A percentile compares a stretch with the other conserved stretches of the same genome.
phyloP scores from a whole-genome alignment of 371 early-diverging fungal genomes.

The Mucor irregularis region DNA sequence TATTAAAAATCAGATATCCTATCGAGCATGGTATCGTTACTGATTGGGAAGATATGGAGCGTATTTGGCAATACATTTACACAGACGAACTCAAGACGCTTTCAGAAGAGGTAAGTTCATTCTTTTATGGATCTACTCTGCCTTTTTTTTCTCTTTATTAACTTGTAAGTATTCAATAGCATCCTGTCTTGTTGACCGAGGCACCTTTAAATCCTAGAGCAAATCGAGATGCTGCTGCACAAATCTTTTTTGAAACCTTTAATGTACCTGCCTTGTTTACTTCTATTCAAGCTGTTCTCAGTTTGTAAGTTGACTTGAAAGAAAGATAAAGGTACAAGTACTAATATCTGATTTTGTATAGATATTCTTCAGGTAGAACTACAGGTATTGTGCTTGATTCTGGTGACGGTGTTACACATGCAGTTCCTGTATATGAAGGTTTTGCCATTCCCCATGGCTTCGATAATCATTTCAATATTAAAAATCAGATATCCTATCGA shows the following conservation, averaged over 20 bases:
- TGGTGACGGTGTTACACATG: no score
- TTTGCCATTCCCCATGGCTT: slow-evolving; percentile 92
- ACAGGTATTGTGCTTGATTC: slow-evolving; percentile 89
- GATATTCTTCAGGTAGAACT: slow-evolving; percentile 93
- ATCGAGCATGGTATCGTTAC: slow-evolving; percentile 95
- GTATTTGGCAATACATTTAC: slow-evolving; percentile 95
- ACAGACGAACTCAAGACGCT: slow-evolving; percentile 90
- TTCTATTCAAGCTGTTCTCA: slow-evolving; percentile 94
- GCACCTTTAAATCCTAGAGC: slow-evolving; percentile 90
- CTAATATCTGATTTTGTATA: slow-evolving; percentile 13
- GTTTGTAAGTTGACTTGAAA: slow-evolving; percentile 63
- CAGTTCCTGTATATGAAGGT: slow-evolving; percentile 95
- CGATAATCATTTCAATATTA: no score
- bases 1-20: slow-evolving; percentile 91
- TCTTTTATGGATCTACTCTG: neutral
- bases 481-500: slow-evolving; percentile 93
- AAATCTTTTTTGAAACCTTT: slow-evolving; percentile 97
- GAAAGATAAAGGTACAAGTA: neutral
- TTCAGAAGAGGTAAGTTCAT: slow-evolving; percentile 83
- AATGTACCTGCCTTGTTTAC: slow-evolving; percentile 94
- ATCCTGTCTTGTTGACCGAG: slow-evolving; percentile 95
- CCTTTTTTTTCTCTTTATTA: no score
- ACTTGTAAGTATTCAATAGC: slow-evolving; percentile 46
- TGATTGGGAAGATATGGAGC: slow-evolving; percentile 98
- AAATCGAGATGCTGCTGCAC: slow-evolving; percentile 90